Base-by-base conservation (phyloP, 805 yeast species). In the Cyberlindnera samutprakarnensis region DNA sequence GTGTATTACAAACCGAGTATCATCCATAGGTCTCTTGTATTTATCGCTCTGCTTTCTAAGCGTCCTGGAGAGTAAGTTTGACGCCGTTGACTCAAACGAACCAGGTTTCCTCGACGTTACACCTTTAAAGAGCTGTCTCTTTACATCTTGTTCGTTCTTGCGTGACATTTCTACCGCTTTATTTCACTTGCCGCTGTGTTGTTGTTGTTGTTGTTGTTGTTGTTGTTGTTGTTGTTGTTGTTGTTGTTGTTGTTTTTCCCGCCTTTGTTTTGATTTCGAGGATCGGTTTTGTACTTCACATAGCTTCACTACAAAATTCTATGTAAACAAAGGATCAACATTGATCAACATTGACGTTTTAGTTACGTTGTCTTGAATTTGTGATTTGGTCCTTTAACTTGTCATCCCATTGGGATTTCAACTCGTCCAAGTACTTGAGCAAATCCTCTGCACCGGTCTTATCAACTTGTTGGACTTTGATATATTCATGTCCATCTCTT, bases 311-410 rank as follows among this genome's bases (percentile, higher is more conserved):
- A n/a, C n/a, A n/a, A n/a, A n/a, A n/a, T n/a, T n/a, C n/a, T n/a
- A n/a, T n/a, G n/a, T n/a, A n/a, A n/a, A n/a, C n/a, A n/a, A n/a
- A n/a, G n/a, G n/a, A n/a, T n/a, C n/a, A n/a, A n/a, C n/a, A n/a
- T n/a, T n/a, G n/a, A n/a, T n/a, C n/a, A n/a, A n/a, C 13, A 7
- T 25, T 25, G 27, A 10, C 17, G 11, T 25, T 5, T 14, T 8
- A 14, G 13, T 14, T 25, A 18, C 23, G 13, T 29, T 39, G 42
- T 38, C 55, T 44, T 5, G 56, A 42, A 28, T 38, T 69, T 4
- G 67, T 66, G 21, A 88, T 80, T 55, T 87, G 96, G 51, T 80
- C 70, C 44, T 77, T 73, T 21, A 88, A 64, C 37, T 70, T 75
- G 13, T 64, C 73, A 51, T 81, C 87, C 96, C 96, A 88, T 44